Evolutionary conservation across 768 basidiomycete species (phyloP), one percentile per base, ranked within the genome.

Genomic region (Strobilomyces echinocephalus): DNA sequence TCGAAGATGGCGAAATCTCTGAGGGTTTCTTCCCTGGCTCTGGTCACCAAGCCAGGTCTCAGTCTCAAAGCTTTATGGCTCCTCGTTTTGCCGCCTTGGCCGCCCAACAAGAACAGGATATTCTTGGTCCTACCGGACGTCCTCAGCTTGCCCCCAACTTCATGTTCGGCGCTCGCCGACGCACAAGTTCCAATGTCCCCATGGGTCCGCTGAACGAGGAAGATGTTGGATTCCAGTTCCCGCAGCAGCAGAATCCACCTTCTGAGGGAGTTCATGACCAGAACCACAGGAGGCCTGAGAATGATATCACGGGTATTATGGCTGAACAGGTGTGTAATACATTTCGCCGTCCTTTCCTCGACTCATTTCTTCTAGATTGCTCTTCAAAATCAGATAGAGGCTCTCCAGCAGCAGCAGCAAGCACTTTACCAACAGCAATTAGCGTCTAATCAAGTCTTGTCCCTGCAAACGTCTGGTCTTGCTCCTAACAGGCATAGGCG

Each of bases 121-220:
- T 74, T 52, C 62, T 87, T 46, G 85, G 89, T 31, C 82, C 89
- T 15, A 80, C 86, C 28, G 87, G 90, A 42, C 84, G 92, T 57
- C 92, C 91, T 36, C 91, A 94, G 66, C 81, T 95, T 36, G 91
- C 91, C 11, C 92, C 92, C n/a, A 77, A 79, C 46, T 95, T 97
- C 72, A 91, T 87, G 78, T 97, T 95, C 68, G 94, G 92, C 46
- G 82, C 84, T 52, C 73, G 73, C 60, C 70, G 73, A 51, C 76
- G 76, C 55, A 74, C 83, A 26, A 83, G 79, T 64, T 71, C 75
- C 34, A 68, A 71, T 38, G 73, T 76, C 24, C 77, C 80, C 12
- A 76, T 87, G 72, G 87, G 82, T 4, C 86, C 88, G 28, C 75
- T 88, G 64, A 87, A 79, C 55, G 89, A 91, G 67, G 91, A 91